Evolutionary conservation across 2,329 filamentous ascomycete genomes (phyloP), one percentile per base, ranked within the genome.

Genomic region (Botryotinia narcissicola): DNA sequence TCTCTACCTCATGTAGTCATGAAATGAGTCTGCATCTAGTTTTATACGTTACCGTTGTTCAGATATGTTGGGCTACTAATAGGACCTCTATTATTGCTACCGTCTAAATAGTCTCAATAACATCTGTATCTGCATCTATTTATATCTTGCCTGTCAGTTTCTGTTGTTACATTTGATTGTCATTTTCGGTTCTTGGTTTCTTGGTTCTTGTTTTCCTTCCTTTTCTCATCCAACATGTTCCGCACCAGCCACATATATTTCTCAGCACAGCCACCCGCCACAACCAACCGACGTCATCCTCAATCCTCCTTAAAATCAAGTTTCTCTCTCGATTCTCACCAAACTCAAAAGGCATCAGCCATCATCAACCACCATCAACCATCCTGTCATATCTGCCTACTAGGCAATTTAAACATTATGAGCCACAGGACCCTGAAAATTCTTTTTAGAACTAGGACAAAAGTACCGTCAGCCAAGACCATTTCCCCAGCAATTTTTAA

Each of bases 381-480:
- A n/a, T 62, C 35, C 60, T 35, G 40, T 12, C 37, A n/a, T 44
- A 3, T 44, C 37, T 29, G 46, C 12, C n/a, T 68, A 4, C 44
- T 16, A n/a, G 32, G 9, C 22, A 29, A 14, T 6, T 35, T 29
- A 51, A 62, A 6, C 10, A 4, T 64, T 25, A 37, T 44, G 14
- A 63, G 69, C 69, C 59, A 42, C 59, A 71, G 59, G 59, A 71
- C 69, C 69, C 44, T 63, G 44, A 54, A 71, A 71, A 42, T 42
- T 46, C 25, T 54, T 20, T 12, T 10, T 25, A 4, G 18, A 3
- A 18, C n/a, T 29, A 54, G 14, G 14, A 32, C 37, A 70, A 12
- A 61, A 54, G 37, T 46, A 35, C 44, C 69, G 69, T 54, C 44
- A 71, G 69, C 59, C 69, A 71, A 71, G 69, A 68, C 29, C 42